These are phyloP conservation scores for Picea sitchensis DNA, from an alignment of 75 land plant genomes.

Conservation along the genomic window DNA sequence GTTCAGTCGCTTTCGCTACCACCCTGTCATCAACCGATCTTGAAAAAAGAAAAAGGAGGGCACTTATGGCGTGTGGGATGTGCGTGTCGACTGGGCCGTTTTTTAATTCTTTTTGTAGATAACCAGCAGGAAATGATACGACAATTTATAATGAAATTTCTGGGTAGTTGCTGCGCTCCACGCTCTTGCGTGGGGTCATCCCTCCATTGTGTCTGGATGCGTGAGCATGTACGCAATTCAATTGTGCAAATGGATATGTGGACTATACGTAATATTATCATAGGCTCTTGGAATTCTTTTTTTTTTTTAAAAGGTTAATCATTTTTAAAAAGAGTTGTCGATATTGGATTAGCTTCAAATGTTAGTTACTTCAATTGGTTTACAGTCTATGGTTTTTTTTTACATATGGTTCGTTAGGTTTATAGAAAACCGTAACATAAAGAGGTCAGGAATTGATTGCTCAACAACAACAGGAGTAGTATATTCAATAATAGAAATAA, in stretches of 20 bases:
- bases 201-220: background rate
- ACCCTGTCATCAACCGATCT: background rate
- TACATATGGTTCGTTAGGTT: too few relatives aligned
- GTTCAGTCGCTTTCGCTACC: background rate
- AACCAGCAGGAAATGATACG: background rate
- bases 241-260: background rate
- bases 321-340: too few relatives aligned
- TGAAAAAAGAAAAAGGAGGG: background rate
- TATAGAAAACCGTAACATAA: too few relatives aligned
- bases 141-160: background rate
- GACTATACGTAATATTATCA: too few relatives aligned
- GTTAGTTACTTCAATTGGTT: too few relatives aligned
- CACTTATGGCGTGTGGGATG: conserved; percentile 8
- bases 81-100: background rate
- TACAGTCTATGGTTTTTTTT: too few relatives aligned
- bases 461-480: too few relatives aligned
- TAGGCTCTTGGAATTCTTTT: too few relatives aligned
- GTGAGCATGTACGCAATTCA: background rate
- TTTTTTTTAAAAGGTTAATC: background rate
- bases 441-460: too few relatives aligned
- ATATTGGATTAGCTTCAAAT: too few relatives aligned
- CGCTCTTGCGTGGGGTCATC: background rate
- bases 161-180: background rate
- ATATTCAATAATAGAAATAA: too few relatives aligned
- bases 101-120: too few relatives aligned